These are phyloP conservation scores for Zoysia pacifica DNA, from an alignment of 176 grass and related monocot species.

Conservation along the genomic window DNA sequence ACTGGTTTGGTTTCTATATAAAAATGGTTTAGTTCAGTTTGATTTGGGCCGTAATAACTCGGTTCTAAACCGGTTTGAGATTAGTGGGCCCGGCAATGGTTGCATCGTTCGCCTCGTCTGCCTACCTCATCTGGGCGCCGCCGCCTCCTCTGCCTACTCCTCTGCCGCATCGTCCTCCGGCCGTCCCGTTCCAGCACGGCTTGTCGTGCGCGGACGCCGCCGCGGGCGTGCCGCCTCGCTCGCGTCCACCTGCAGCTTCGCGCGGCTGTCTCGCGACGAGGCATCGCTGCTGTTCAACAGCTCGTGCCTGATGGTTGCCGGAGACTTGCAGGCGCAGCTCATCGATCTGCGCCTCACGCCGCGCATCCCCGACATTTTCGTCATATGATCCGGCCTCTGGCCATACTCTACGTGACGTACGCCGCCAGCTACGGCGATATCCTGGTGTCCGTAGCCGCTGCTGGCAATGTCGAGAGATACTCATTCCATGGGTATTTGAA, in stretches of 20 bases:
- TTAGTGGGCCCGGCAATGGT: too few species aligned
- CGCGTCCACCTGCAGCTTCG: constrained; percentile 61
- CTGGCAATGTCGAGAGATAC: background rate
- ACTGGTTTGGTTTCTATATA: too few species aligned
- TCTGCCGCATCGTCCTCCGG: constrained; percentile 38
- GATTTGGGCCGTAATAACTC: too few species aligned
- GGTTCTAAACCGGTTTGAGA: too few species aligned
- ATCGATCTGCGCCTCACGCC: constrained; percentile 55
- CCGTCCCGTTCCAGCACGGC: constrained; percentile 62
- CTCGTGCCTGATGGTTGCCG: constrained; percentile 82
- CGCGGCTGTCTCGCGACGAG: constrained; percentile 59
- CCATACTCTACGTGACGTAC: constrained; percentile 76
- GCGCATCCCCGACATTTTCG: constrained; percentile 67
- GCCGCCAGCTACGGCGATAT: constrained; percentile 49
- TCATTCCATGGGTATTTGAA: too few species aligned
- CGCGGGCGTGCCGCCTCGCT: constrained; percentile 61
- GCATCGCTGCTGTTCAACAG: constrained; percentile 76
- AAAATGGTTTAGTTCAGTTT: too few species aligned
- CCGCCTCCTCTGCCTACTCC: background rate
- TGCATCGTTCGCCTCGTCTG: constrained; percentile 34
- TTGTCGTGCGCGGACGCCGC: constrained; percentile 42
- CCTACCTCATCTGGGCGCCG: background rate
- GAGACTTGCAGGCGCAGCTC: constrained; percentile 85
- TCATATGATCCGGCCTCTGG: constrained; percentile 87
- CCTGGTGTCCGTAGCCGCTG: constrained; percentile 37